phyloP scores from a whole-genome alignment of 176 grass and related monocot genomes.

The Lolium multiflorum region DNA sequence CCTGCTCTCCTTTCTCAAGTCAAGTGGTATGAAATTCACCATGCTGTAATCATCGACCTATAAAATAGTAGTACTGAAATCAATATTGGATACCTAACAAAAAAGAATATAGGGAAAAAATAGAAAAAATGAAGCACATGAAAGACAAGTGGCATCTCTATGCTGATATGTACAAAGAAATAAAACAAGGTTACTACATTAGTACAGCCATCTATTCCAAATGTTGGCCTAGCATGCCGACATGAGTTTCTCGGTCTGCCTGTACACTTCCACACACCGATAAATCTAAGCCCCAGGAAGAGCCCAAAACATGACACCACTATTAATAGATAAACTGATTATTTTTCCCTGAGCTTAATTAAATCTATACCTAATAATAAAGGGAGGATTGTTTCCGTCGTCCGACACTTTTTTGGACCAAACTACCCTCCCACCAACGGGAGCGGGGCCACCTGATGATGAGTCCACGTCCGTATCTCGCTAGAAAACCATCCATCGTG shows the following conservation, averaged over 20 bases:
- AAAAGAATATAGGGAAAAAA: neutral
- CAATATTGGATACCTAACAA: conserved; percentile 19
- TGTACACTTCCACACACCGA: neutral
- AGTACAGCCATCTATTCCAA: neutral
- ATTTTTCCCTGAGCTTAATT: neutral
- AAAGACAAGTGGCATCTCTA: neutral
- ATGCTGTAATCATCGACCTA: conserved; percentile 93
- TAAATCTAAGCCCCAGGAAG: conserved; percentile 8
- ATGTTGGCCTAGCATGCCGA: neutral
- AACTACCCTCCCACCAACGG: no score
- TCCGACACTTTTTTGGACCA: no score
- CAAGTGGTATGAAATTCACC: conserved; percentile 89
- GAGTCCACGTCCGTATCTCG: no score
- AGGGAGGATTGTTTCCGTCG: no score
- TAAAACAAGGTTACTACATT: neutral
- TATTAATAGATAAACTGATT: neutral
- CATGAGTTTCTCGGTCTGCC: neutral
- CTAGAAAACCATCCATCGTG: no score
- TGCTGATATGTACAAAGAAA: conserved; percentile 27
- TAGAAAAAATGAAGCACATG: neutral
- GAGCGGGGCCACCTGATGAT: no score
- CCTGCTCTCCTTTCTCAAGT: conserved; percentile 87
- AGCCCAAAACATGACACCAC: neutral
- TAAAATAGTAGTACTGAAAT: conserved; percentile 29
- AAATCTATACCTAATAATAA: no score